Percentiles rank a stretch among this genome's conserved stretches.
phyloP scores from a whole-genome alignment of 2,329 filamentous ascomycete species.

The Fusarium haematococcum region DNA sequence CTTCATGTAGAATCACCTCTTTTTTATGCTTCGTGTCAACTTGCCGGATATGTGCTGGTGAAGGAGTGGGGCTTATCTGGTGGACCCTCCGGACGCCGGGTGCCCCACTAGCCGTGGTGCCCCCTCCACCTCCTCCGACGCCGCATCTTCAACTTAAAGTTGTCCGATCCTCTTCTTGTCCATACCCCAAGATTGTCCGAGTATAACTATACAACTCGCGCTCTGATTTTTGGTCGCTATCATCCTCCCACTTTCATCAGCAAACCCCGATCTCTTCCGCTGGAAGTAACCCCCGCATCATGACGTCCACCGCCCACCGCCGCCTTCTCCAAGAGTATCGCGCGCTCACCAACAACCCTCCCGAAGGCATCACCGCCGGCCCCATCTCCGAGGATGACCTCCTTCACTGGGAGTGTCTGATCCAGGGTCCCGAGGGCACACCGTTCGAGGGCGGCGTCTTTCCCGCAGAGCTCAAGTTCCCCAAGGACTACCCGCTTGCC shows the following conservation, averaged over 20 bases:
- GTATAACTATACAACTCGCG: neutral
- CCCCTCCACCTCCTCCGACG: slow-evolving; percentile 34
- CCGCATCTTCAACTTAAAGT: neutral
- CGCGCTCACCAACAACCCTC: slow-evolving; percentile 90
- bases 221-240: neutral
- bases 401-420: slow-evolving; percentile 95
- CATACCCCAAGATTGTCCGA: neutral
- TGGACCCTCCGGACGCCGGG: slow-evolving; percentile 13
- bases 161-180: neutral
- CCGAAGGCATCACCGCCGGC: slow-evolving; percentile 97
- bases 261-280: neutral
- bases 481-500: slow-evolving; percentile 95
- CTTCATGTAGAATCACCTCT: neutral
- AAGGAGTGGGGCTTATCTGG: neutral
- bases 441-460: slow-evolving; percentile 97
- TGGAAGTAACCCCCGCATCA: slow-evolving; percentile 41
- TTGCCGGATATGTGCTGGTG: neutral
- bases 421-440: slow-evolving; percentile 94
- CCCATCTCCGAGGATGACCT: slow-evolving; percentile 95
- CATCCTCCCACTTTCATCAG: neutral
- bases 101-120: slow-evolving; percentile 29
- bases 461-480: slow-evolving; percentile 93
- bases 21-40: neutral
- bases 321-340: slow-evolving; percentile 98
- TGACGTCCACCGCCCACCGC: slow-evolving; percentile 75